Conservation (phyloP, 2,329 filamentous ascomycete genomes). For the Didymella glomerata region DNA sequence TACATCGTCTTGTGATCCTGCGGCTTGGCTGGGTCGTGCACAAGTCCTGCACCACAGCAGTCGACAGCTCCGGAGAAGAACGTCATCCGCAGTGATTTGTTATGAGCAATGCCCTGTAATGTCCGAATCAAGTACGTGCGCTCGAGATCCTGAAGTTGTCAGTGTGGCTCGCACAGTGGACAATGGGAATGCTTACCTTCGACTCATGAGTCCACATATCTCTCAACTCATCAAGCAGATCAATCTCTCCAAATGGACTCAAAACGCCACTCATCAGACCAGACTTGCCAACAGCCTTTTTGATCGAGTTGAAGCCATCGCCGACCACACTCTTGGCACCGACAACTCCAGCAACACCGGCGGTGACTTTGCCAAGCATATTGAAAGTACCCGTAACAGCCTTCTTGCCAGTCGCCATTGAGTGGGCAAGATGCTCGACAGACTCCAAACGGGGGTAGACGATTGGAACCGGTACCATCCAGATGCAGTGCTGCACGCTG, state of each 20-base stretch:
- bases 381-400: conserved; percentile 97
- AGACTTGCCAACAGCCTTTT: conserved; percentile 94
- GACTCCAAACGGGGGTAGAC: conserved; percentile 91
- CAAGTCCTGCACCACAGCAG: conserved; percentile 86
- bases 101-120: conserved; percentile 91
- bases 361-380: conserved; percentile 91
- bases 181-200: conserved; percentile 65
- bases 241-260: conserved; percentile 95
- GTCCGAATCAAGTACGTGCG: conserved; percentile 96
- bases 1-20: conserved; percentile 99
- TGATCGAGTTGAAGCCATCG: conserved; percentile 91
- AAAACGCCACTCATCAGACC: conserved; percentile 95
- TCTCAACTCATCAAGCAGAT: conserved; percentile 90
- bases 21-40: conserved; percentile 92
- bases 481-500: conserved; percentile 94
- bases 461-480: conserved; percentile 92
- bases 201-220: conserved; percentile 99
- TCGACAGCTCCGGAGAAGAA: conserved; percentile 95
- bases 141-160: conserved; percentile 75
- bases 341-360: conserved; percentile 92
- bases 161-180: not conserved
- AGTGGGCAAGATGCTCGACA: conserved; percentile 89
- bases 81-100: conserved; percentile 95
- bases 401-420: conserved; percentile 93
- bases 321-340: conserved; percentile 93